These are phyloP conservation scores for Linnemannia elongata DNA, from an alignment of 192 early-diverging fungal genomes.

Conservation along the genomic window DNA sequence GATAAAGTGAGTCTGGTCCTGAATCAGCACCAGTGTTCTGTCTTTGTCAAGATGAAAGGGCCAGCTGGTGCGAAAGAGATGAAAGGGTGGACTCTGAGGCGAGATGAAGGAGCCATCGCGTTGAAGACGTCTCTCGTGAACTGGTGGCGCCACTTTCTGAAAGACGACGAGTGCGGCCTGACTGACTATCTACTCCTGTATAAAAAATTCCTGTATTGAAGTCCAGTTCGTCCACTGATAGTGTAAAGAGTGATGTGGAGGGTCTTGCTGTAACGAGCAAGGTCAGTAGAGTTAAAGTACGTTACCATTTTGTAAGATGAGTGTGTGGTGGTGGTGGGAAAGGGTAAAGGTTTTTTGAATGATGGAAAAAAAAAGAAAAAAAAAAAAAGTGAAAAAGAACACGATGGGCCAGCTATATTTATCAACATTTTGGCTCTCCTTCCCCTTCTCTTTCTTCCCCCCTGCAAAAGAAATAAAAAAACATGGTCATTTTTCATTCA, in stretches of 20 bases:
- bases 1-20: neutral
- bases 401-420: neutral
- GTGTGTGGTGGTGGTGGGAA: neutral
- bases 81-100: too few species aligned
- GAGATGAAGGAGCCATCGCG: too few species aligned
- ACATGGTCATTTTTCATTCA: neutral
- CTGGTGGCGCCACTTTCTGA: too few species aligned
- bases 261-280: neutral
- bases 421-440: neutral
- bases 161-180: too few species aligned
- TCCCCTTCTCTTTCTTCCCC: neutral
- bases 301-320: conserved; percentile 15
- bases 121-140: too few species aligned
- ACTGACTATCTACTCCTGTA: too few species aligned
- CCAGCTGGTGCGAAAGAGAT: too few species aligned
- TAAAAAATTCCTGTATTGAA: too few species aligned
- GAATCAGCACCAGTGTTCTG: neutral
- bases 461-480: neutral
- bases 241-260: too few species aligned
- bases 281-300: neutral
- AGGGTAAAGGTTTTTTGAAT: conserved; percentile 4
- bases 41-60: too few species aligned
- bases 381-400: neutral
- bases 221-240: too few species aligned
- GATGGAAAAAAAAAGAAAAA: neutral